Evolutionary conservation across 768 basidiomycete species (phyloP).

Genomic region (Boletus insuetus): DNA sequence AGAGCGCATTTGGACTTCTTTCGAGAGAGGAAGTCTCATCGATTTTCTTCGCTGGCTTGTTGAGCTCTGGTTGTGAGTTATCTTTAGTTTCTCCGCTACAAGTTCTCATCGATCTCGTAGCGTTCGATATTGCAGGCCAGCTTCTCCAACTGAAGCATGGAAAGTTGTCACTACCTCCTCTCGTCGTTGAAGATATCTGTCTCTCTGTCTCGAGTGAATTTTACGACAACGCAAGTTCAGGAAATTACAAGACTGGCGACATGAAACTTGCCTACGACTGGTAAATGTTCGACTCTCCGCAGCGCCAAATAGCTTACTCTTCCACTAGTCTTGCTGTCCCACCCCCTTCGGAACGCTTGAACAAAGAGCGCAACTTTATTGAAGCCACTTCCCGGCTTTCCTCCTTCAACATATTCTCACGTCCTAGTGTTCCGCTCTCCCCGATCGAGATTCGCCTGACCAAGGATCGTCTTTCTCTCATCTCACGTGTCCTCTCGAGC

Average conservation of each 20-base stretch:
- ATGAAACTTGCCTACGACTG: constrained; percentile 98
- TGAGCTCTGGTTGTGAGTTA: constrained; percentile 84
- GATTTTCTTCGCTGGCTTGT: constrained; percentile 85
- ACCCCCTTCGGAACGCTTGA: constrained; percentile 55
- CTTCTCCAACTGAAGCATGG: constrained; percentile 50
- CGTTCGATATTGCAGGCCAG: constrained; percentile 63
- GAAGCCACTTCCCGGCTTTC: constrained; percentile 94
- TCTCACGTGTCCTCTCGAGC: constrained; percentile 80
- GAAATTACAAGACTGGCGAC: constrained; percentile 89
- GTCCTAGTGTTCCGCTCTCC: constrained; percentile 72
- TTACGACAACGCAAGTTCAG: constrained; percentile 91
- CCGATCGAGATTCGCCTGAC: constrained; percentile 93
- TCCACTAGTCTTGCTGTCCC: constrained; percentile 71
- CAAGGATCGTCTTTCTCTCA: constrained; percentile 83
- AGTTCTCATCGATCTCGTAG: constrained; percentile 35
- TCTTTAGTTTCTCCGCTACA: not conserved
- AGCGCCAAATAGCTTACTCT: constrained; percentile 2
- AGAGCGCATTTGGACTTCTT: constrained; percentile 80
- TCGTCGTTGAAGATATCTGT: constrained; percentile 72
- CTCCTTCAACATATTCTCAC: constrained; percentile 84
- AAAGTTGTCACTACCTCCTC: constrained; percentile 47
- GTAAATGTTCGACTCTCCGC: constrained; percentile 38
- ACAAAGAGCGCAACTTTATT: constrained; percentile 84
- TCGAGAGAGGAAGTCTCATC: constrained; percentile 64
- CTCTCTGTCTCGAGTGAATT: constrained; percentile 81